Evolutionary conservation across 2,329 filamentous ascomycete genomes (phyloP), one percentile per base, ranked within the genome.

Genomic region (Colletotrichum cuscutae): DNA sequence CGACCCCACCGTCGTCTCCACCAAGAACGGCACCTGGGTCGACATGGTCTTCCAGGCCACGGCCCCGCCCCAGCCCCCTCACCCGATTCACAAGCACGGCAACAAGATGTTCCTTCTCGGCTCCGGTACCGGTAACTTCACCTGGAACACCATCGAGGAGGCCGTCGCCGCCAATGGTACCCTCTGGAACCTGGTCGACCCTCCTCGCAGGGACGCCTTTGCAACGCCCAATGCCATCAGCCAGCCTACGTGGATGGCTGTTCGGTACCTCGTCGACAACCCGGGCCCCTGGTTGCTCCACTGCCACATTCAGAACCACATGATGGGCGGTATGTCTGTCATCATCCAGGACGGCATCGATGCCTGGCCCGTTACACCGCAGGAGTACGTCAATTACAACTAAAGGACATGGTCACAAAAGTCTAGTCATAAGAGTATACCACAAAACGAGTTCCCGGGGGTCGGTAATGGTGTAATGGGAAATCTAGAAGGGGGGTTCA

Each of bases 31-130:
- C 74, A 83, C 85, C 2, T 90, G 89, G 89, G 81, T 91, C 9
- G 89, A 91, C 76, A 77, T 90, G n/a, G 82, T 91, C 74, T 82
- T 90, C 71, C 79, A 84, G 35, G 80, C 86, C 13, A 42, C 2
- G 77, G 79, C n/a, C 2, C 79, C 80, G 3, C 81, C 86, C 7
- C 87, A 89, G 76, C 89, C 86, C 5, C 82, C 87, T 11, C 90
- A 92, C 71, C 88, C 89, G 0, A 88, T 92, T 63, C 90, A 92
- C 84, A 91, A 91, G 82, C 90, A 92, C 80, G 86, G 87, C 59
- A 89, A 87, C 76, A 90, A 90, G 77, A 89, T 88, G 81, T 91
- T 85, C 76, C 80, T 86, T 24, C 84, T 92, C 42, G 90, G 90
- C 1, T 71, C 80, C 0, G 90, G 89, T 2, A 76, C 75, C 0